phyloP scores from a whole-genome alignment of 139 green algal genomes.

The Choricystis sp. region DNA sequence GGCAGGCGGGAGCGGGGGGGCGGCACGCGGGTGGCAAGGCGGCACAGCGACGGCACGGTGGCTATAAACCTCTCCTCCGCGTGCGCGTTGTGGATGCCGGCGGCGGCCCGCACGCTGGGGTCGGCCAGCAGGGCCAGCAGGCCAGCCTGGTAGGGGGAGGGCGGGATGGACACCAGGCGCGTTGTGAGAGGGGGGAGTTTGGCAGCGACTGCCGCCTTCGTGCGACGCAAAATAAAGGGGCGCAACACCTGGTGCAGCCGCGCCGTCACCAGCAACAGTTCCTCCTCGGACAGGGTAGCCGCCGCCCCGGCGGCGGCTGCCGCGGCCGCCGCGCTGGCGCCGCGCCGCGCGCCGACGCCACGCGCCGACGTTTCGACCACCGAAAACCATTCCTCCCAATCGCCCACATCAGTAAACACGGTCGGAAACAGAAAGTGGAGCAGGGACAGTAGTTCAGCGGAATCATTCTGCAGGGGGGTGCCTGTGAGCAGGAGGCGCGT shows the following conservation, averaged over 20 bases:
- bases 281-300: slow-evolving; percentile 29
- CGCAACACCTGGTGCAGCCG: slow-evolving; percentile 68
- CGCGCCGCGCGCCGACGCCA: slow-evolving; percentile 5
- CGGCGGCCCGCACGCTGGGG: no score
- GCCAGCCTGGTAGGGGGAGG: neutral
- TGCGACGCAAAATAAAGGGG: slow-evolving; percentile 80
- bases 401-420: no score
- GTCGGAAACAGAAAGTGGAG: slow-evolving; percentile 88
- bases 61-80: neutral
- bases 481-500: slow-evolving; percentile 71
- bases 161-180: neutral
- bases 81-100: neutral
- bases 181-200: slow-evolving; percentile 45
- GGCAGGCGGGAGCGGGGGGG: neutral
- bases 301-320: neutral
- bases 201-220: slow-evolving; percentile 75
- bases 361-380: neutral
- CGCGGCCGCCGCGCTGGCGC: slow-evolving; percentile 1
- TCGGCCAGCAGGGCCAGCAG: neutral
- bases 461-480: slow-evolving; percentile 77
- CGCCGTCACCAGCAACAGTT: slow-evolving; percentile 31
- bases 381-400: no score
- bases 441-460: slow-evolving; percentile 83
- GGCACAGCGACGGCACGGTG: neutral
- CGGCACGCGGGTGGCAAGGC: neutral